A percentile compares a stretch with the other conserved stretches of the same genome.
phyloP scores from a whole-genome alignment of 306 rosid species.

The Rosa chinensis region DNA sequence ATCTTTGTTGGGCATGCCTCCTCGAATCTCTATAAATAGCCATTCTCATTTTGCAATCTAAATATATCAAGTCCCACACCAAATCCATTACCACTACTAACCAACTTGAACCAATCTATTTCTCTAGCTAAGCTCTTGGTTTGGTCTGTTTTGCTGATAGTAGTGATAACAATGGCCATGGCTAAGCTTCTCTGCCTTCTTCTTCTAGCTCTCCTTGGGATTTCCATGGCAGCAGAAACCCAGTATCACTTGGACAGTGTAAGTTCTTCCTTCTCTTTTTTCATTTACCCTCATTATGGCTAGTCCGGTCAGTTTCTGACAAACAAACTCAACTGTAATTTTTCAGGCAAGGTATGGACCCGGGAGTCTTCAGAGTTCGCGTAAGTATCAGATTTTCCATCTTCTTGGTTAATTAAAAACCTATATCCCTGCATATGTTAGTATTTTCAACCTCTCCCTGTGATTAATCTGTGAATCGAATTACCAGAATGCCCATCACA shows the following conservation, averaged over 20 bases:
- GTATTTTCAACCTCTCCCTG: neutral
- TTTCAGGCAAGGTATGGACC: constrained; percentile 50
- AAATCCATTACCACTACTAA: neutral
- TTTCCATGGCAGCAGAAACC: constrained; percentile 49
- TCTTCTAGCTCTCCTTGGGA: constrained; percentile 46
- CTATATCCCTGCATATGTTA: too few relatives aligned
- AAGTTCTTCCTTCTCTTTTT: neutral
- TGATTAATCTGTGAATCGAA: neutral
- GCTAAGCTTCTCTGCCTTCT: constrained; percentile 44
- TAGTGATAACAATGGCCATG: constrained; percentile 18
- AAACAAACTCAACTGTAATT: neutral
- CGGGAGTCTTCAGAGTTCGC: constrained; percentile 45
- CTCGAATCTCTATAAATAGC: constrained; percentile 9
- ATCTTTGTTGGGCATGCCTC: neutral
- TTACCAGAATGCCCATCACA: constrained; percentile 7
- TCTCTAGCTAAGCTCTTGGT: neutral
- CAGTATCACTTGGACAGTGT: constrained; percentile 35
- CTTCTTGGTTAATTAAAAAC: neutral
- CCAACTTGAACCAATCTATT: neutral
- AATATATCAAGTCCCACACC: constrained; percentile 1
- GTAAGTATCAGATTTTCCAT: constrained; percentile 29
- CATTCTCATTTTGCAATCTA: neutral
- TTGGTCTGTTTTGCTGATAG: neutral
- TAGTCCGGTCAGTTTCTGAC: neutral
- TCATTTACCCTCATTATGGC: neutral